A percentile compares a stretch with the other conserved stretches of the same genome.
These are phyloP conservation scores for Lanmaoa pseudosensibilis DNA, from an alignment of 768 basidiomycete species.

Conservation along the genomic window DNA sequence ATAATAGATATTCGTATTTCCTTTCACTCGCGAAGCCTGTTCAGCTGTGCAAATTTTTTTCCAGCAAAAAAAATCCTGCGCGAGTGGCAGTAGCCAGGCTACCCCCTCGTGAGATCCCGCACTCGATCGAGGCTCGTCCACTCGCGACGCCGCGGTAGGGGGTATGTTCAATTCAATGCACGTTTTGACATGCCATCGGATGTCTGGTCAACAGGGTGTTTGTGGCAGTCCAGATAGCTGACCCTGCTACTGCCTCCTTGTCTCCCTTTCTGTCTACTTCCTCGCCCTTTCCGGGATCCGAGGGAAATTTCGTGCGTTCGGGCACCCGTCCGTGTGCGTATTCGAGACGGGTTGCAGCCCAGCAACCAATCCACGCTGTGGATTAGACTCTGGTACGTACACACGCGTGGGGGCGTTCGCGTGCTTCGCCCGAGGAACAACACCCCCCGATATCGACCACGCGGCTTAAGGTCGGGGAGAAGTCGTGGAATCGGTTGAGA, in stretches of 20 bases:
- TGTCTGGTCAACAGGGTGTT: background rate
- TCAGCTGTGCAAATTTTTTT: background rate
- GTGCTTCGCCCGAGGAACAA: background rate
- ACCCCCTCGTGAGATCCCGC: background rate
- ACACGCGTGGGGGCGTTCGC: background rate
- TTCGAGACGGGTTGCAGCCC: background rate
- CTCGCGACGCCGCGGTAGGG: background rate
- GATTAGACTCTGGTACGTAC: constrained; percentile 9
- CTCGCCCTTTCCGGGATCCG: background rate
- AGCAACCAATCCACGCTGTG: background rate
- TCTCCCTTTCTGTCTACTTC: background rate
- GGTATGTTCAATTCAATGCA: background rate
- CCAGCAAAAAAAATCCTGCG: background rate
- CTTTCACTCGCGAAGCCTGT: background rate
- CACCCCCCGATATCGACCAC: background rate
- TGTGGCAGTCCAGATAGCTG: background rate
- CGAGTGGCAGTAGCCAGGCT: background rate
- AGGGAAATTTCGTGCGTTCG: background rate
- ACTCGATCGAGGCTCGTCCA: background rate
- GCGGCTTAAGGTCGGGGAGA: constrained; percentile 4
- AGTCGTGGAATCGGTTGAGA: background rate
- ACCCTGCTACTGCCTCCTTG: background rate
- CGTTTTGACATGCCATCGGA: background rate
- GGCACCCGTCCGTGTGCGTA: constrained; percentile 2
- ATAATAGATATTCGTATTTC: background rate